Evolutionary conservation across 768 basidiomycete species (phyloP).

Genomic region (Leccinellum rugosiceps): DNA sequence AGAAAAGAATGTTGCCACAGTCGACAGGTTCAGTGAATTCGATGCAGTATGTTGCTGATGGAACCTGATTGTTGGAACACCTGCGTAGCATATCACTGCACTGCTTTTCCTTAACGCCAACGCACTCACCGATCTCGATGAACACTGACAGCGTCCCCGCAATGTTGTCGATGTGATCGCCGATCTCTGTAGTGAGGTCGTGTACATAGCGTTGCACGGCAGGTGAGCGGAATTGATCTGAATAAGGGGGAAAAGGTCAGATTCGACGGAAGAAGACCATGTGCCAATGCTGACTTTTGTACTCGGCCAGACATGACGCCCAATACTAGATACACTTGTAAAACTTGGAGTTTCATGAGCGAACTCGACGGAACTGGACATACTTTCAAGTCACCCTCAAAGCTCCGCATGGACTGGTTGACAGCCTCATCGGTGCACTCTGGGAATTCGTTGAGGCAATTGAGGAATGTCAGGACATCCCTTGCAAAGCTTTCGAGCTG

Average conservation of each 20-base stretch:
- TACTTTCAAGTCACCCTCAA: constrained; percentile 51
- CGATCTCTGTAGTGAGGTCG: constrained; percentile 49
- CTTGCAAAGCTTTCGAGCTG: constrained; percentile 46
- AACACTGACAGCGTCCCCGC: constrained; percentile 49
- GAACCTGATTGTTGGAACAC: constrained; percentile 53
- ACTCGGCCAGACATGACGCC: constrained; percentile 48
- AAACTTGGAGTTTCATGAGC: constrained; percentile 5
- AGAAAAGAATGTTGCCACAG: constrained; percentile 54
- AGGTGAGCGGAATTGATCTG: constrained; percentile 50
- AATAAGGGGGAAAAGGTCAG: constrained; percentile 6
- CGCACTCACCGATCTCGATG: constrained; percentile 48
- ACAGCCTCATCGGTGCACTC: constrained; percentile 54
- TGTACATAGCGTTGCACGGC: constrained; percentile 56
- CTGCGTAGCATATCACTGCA: constrained; percentile 34
- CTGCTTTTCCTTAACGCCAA: constrained; percentile 14
- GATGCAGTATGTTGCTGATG: constrained; percentile 50
- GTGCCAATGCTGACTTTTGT: constrained; percentile 36
- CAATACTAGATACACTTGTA: constrained; percentile 41
- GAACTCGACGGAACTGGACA: constrained; percentile 6
- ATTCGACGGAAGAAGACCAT: neutral
- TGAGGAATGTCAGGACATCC: constrained; percentile 51
- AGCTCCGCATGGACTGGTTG: constrained; percentile 46
- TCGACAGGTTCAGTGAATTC: constrained; percentile 49
- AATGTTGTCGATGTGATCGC: constrained; percentile 52
- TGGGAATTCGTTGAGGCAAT: constrained; percentile 54